Base-by-base conservation (phyloP, 2,329 filamentous ascomycete genomes). In the Pseudocercospora fijiensis region DNA sequence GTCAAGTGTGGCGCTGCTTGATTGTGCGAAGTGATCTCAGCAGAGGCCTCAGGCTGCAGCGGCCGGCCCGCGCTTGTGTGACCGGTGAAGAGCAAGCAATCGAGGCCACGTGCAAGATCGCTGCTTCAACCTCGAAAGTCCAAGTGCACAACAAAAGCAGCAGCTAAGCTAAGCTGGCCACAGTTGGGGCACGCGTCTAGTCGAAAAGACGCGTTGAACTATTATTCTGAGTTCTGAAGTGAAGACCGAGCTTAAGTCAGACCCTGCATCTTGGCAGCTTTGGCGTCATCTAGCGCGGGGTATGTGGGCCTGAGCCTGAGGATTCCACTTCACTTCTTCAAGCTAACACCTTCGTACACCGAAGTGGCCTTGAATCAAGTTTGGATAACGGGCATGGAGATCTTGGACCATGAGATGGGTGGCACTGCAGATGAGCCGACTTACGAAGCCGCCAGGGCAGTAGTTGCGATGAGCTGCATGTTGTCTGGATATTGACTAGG, bases 361-460 rank as follows among this genome's bases (percentile, higher is more conserved):
- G n/a, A 24, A 18, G 4, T n/a, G 24, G 27, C 27, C 51, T 10
- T 24, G 18, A 16, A 13, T 20, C 51, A 55, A 27, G 51, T 55
- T 55, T 13, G 51, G 51, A 16, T 55, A 55, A 18, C 16, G 26
- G n/a, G 51, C 13, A 55, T 18, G 16, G 16, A 55, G 28, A 13
- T 55, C 51, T 55, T 18, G 27, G 26, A 30, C 28, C 51, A 33
- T 55, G 51, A 55, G 51, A 11, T 55, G 51, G 10, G 51, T 55
- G 51, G 51, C 51, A 13, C 30, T 18, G 6, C n/a, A 45, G 43
- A 22, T 8, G 6, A 1, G 3, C 18, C 20, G 13, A 18, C 47
- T 24, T 26, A 51, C 47, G 18, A 51, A 2, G 22, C 47, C 22
- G 47, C 47, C 13, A 26, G 18, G 18, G 47, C 18, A 24, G 47